Base-by-base conservation (phyloP, 306 rosid genomes). In the Erythrophleum fordii region DNA sequence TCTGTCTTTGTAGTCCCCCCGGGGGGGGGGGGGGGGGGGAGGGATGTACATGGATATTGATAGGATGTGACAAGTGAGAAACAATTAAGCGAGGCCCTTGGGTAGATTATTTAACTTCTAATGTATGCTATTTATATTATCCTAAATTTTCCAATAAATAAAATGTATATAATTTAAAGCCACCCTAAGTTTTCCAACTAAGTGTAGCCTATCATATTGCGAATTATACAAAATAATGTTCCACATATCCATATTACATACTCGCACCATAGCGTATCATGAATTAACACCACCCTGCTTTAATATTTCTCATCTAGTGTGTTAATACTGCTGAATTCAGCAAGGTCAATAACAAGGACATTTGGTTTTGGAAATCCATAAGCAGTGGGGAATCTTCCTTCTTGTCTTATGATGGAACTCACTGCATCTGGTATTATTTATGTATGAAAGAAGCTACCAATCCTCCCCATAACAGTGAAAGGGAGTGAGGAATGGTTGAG, bases 281-380 rank as follows among this genome's bases (percentile, higher is more conserved):
- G 5, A 46, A 46, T 46, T 13, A 13, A 14, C 13, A 46, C 51
- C 8, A 2, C 13, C 8, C 8, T 48, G 34, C 62, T 23, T 14
- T 74, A 16, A 29, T 41, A 11, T 65, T 65, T 55, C 51, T 66
- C 5, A 45, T 52, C 23, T 62, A 26, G 22, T 75, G n/a, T n/a
- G 35, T 82, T 35, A 22, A 35, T 55, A 8, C 42, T 58, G 65
- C 58, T 20, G 29, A 56, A 13, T 58, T 5, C 6, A 72, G n/a
- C 39, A 53, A 46, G 42, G 25, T 2, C 10, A 41, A 12, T 81
- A 66, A n/a, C 55, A 39, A 39, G 26, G 39, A 42, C 26, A 62
- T 60, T 53, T 72, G 67, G 78, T 7, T 39, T 13, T 62, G 31
- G 12, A 49, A 72, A 37, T 48, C 45, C 23, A 22, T 72, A 49